Conservation (phyloP, 2,329 filamentous ascomycete genomes). For the Didymella exigua region DNA sequence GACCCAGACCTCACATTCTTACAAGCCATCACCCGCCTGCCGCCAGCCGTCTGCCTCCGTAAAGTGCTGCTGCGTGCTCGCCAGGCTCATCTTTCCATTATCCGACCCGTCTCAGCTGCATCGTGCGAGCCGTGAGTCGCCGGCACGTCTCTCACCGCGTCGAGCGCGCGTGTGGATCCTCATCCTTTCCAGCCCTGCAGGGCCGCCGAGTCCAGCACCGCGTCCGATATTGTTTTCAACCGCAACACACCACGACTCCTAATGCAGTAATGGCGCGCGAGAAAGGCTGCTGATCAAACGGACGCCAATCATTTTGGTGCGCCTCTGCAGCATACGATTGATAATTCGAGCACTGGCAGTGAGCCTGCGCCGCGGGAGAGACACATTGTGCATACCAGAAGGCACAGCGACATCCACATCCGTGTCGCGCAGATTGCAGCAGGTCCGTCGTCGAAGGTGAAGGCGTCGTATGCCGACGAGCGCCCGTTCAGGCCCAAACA, state of each 20-base stretch:
- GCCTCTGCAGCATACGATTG: slow-evolving; percentile 75
- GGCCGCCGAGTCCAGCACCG: slow-evolving; percentile 27
- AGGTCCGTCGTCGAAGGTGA: slow-evolving; percentile 19
- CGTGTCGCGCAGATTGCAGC: slow-evolving; percentile 32
- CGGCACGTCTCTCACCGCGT: slow-evolving; percentile 31
- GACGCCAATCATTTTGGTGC: slow-evolving; percentile 72
- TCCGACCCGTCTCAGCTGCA: slow-evolving; percentile 15
- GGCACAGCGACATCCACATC: slow-evolving; percentile 3
- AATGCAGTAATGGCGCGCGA: slow-evolving; percentile 36
- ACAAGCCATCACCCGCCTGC: slow-evolving; percentile 30
- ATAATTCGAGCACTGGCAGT: slow-evolving; percentile 73
- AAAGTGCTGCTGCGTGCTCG: slow-evolving; percentile 15
- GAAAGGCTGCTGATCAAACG: slow-evolving; percentile 28
- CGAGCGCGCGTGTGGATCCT: slow-evolving; percentile 28
- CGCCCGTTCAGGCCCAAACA: slow-evolving; percentile 20
- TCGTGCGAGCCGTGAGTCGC: slow-evolving; percentile 12
- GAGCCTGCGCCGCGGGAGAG: slow-evolving; percentile 65
- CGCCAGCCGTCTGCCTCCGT: slow-evolving; percentile 23
- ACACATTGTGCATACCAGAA: slow-evolving; percentile 40
- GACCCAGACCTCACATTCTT: slow-evolving; percentile 32
- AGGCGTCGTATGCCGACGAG: slow-evolving; percentile 21
- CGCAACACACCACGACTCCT: slow-evolving; percentile 2
- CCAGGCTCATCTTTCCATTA: slow-evolving; percentile 2
- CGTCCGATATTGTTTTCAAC: slow-evolving; percentile 16
- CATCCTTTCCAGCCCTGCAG: slow-evolving; percentile 31